Base-by-base conservation (phyloP, 2,329 filamentous ascomycete species). In the Aspergillus fischeri region DNA sequence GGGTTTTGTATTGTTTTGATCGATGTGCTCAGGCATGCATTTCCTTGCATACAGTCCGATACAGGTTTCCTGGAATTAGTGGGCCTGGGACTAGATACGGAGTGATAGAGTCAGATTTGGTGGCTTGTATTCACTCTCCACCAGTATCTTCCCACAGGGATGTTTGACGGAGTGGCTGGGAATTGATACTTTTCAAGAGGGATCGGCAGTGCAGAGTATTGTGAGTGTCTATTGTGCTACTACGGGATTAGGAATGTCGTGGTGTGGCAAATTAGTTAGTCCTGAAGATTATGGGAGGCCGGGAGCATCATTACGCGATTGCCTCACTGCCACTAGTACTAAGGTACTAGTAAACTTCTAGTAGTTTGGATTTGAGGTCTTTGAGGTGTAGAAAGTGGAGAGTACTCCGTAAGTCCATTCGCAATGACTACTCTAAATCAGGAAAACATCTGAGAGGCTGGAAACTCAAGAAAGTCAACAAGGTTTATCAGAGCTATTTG, bases 231-330 rank as follows among this genome's bases (percentile, higher is more conserved):
- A 5, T 24, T 6, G 21, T 27, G 21, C 44, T 47, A 47, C 44
- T 47, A 27, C 20, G 24, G 44, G 44, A 47, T 47, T 51, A 51
- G 49, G 49, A 28, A 51, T 51, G 49, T 51, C 49, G 49, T 35
- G 17, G 9, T 20, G 49, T 51, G 49, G 49, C 49, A 38, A 51
- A 51, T 50, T 50, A 21, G 20, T 47, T 47, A 27, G 11, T 47
- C 21, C 10, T 47, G 44, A 29, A 4, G 14, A 51, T 24, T 20
- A 11, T 32, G 3, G 29, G 28, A n/a, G 10, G 10, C 20, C 20
- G 20, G 11, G 8, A 38, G 20, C n/a, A 47, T 27, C 9, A 24
- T 24, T 25, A 11, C 21, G 14, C 6, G 11, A 14, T 11, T 47
- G 21, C 20, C 44, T 14, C 1, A 47, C 21, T 21, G 10, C 1